Percentiles rank a stretch among this genome's conserved stretches.
These are phyloP conservation scores for Phialemoniopsis sp. DNA, from an alignment of 2,329 filamentous ascomycete genomes.

Conservation along the genomic window DNA sequence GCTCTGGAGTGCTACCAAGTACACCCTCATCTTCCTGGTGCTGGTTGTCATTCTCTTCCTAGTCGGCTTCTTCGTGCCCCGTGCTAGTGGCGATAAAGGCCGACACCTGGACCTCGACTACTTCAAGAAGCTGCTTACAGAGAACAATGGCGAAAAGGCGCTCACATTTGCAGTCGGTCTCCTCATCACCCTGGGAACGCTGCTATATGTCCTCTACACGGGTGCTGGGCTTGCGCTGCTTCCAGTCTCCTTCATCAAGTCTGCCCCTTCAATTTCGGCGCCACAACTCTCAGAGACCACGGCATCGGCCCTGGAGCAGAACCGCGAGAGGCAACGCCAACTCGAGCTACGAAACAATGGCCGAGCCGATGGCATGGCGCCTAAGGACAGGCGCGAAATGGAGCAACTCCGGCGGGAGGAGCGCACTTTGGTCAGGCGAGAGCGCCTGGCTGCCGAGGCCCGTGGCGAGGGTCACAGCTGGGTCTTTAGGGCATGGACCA, in stretches of 20 bases:
- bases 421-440: conserved; percentile 82
- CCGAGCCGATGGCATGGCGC: conserved; percentile 67
- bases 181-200: conserved; percentile 80
- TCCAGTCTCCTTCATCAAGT: conserved; percentile 88
- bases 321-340: conserved; percentile 87
- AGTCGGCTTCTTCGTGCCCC: conserved; percentile 89
- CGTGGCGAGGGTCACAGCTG: conserved; percentile 72
- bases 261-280: conserved; percentile 79
- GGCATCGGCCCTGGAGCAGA: conserved; percentile 75
- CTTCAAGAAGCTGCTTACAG: conserved; percentile 77
- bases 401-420: conserved; percentile 87
- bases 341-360: conserved; percentile 82
- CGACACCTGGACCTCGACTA: conserved; percentile 81
- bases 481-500: conserved; percentile 73
- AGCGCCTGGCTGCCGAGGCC: conserved; percentile 80
- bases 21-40: conserved; percentile 79
- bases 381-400: conserved; percentile 84
- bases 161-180: conserved; percentile 85
- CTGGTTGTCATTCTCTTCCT: conserved; percentile 81
- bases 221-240: conserved; percentile 83
- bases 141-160: conserved; percentile 89
- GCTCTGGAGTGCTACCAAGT: conserved; percentile 83
- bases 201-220: conserved; percentile 87
- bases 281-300: conserved; percentile 75
- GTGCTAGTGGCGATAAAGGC: conserved; percentile 62